Base-by-base conservation (phyloP, 495 filamentous ascomycete species). In the Aspergillus sparsus region DNA sequence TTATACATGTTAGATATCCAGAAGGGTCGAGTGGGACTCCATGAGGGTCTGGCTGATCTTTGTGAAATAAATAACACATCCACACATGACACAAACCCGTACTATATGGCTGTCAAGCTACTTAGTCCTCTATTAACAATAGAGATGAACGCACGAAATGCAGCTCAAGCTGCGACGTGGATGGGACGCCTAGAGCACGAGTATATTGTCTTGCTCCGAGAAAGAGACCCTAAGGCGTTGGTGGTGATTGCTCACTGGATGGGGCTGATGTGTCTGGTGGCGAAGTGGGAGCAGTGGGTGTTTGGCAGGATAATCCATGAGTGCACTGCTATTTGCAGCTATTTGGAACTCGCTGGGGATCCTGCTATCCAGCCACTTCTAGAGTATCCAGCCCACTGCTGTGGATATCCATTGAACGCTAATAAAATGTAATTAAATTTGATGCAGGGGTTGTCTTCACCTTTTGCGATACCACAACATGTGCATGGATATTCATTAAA, bases 371-470 rank as follows among this genome's bases (percentile, higher is more conserved):
- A 53, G 36, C 41, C 57, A n/a, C 56, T 65, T 32, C 16, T 68
- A 44, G 46, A 58, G 44, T 65, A 47, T 68, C 73, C 94, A 57
- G 91, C 91, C 2, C 85, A 88, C 71, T 81, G 85, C 12, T 85
- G 94, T 47, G 91, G 91, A n/a, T 91, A 92, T 49, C 53, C 50
- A 3, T 15, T 60, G 50, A 31, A 13, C 16, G 5, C 36, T 32
- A 52, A 11, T 3, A 50, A 10, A 27, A 35, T 1, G 21, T 27
- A 27, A 27, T 27, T 27, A 27, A 27, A 27, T 27, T 27, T 27
- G 37, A 41, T 5, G 37, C 37, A 11, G 37, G 4, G 4, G n/a
- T 11, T 41, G n/a, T 41, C 9, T 47, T 47, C 45, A n/a, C 16
- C 9, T 47, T 41, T 41, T 11, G n/a, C 37, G 37, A 41, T 41